phyloP scores from a whole-genome alignment of 2,329 filamentous ascomycete genomes.

The Neodidymelliopsis sp. region DNA sequence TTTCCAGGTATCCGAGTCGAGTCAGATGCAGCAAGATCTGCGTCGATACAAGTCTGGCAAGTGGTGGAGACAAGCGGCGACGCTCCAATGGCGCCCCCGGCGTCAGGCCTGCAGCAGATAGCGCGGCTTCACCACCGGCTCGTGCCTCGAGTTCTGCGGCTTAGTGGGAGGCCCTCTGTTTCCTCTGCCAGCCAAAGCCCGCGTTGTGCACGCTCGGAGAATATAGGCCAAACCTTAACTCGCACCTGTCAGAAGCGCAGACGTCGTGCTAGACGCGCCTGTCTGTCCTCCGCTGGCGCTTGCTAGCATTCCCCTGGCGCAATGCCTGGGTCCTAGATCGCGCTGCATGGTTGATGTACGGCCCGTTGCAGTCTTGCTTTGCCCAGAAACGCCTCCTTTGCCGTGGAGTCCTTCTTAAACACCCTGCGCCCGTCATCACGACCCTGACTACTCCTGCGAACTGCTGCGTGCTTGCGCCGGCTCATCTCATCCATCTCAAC shows the following conservation, averaged over 20 bases:
- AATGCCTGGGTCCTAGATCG: constrained; percentile 39
- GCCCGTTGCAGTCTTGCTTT: constrained; percentile 51
- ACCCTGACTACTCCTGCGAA: constrained; percentile 34
- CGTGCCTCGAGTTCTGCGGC: constrained; percentile 46
- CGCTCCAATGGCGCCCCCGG: constrained; percentile 21
- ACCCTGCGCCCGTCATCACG: constrained; percentile 37
- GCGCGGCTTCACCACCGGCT: constrained; percentile 44
- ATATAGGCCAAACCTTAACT: constrained; percentile 49
- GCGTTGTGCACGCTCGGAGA: constrained; percentile 46
- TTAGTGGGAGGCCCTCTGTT: constrained; percentile 38
- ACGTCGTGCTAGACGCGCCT: constrained; percentile 41
- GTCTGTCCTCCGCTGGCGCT: constrained; percentile 35
- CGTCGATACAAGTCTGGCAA: constrained; percentile 32
- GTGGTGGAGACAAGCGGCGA: constrained; percentile 33
- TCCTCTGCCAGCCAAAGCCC: constrained; percentile 36
- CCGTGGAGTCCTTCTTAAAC: constrained; percentile 39
- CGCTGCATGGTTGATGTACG: constrained; percentile 46
- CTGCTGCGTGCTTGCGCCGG: constrained; percentile 44
- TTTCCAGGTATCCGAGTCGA: constrained; percentile 42
- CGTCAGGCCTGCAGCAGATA: constrained; percentile 38
- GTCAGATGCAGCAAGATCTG: constrained; percentile 45
- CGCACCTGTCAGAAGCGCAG: constrained; percentile 47
- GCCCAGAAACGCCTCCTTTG: constrained; percentile 44
- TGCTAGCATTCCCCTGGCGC: constrained; percentile 40
- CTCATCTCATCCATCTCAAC: constrained; percentile 18